Base-by-base conservation (phyloP, 176 grass and related monocot species). In the Puccinellia tenuiflora region DNA sequence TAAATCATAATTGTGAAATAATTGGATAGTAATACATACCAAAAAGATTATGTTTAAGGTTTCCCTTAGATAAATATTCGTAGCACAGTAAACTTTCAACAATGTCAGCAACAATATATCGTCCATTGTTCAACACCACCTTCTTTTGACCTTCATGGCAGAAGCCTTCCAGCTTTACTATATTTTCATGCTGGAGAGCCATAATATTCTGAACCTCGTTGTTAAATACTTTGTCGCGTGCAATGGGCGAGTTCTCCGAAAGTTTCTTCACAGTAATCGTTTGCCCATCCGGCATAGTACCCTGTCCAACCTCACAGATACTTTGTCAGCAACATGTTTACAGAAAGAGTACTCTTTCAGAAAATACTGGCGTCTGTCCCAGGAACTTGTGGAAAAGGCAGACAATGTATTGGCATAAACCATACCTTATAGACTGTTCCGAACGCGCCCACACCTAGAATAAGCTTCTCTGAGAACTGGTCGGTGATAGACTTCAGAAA, bases 391-490 rank as follows among this genome's bases (percentile, higher is more conserved):
- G 1, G 0, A 14, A n/a, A 56, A 13, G 18, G 5, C 1, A 9
- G 3, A 42, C 2, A 4, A 35, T 13, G 1, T 31, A 3, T 3
- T 17, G 16, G 11, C 65, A 22, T 5, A 54, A 24, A 3, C 38
- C 21, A 17, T 88, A 88, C 86, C 86, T 73, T 18, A 31, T 84
- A 88, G 2, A 88, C 87, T 4, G 7, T 67, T 30, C 87, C 87
- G 57, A 84, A 88, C 47, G 68, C 68, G 8, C 87, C 81, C 24
- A 33, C 16, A 39, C 87, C 81, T 18, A 88, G 4, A 40, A 29
- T 25, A 39, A 16, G 26, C 0, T 31, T 1, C 9, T 51, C 21
- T 2, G 86, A 45, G 35, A 84, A 80, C 17, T 79, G 47, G 5
- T 69, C 0, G 7, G 85, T 87, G 7, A 82, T 87, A 11, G 67